Base-by-base conservation (phyloP, 345 rosid species). In the Lagerstroemia speciosa region DNA sequence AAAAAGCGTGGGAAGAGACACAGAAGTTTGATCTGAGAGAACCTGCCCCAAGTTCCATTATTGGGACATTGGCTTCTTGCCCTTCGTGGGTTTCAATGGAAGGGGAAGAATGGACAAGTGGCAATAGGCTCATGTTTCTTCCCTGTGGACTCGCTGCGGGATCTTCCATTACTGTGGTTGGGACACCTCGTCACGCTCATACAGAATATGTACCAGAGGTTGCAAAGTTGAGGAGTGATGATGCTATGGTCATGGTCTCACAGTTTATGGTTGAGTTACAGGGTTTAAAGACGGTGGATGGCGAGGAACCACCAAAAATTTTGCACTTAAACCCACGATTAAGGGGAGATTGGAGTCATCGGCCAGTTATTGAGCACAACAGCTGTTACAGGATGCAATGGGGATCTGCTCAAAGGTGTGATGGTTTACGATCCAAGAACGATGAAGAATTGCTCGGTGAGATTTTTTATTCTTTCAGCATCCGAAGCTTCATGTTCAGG, bases 361-460 rank as follows among this genome's bases (percentile, higher is more conserved):
- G 62, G 36, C 93, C 99, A 0, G 93, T 94, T 64, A 89, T 94
- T 81, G 99, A 94, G 78, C 99, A 94, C 66, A 94, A 94, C 77
- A 91, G 97, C 37, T 94, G 99, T 79, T 91, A 94, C 75, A 88
- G 99, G 83, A 94, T 94, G 99, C 99, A 91, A 69, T 94, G 99
- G 99, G 96, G 99, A 26, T 72, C 83, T 62, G 90, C 91, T 81
- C 99, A 91, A 58, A 91, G 99, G 73, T 94, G 99, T 67, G 92
- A 91, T 72, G 99, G 97, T 68, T 74, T 85, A 66, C 86, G 83
- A 60, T 94, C 99, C 50, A 91, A 78, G 79, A 87, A 76, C 24
- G 97, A 91, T 53, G 83, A 81, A 68, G 95, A 91, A 67, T 75
- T 83, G 86, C 85, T 89, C 70, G 96, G 99, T 94, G 81, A 81